Evolutionary conservation across 2,329 filamentous ascomycete genomes (phyloP).

Genomic region (Hypocreales sp.): DNA sequence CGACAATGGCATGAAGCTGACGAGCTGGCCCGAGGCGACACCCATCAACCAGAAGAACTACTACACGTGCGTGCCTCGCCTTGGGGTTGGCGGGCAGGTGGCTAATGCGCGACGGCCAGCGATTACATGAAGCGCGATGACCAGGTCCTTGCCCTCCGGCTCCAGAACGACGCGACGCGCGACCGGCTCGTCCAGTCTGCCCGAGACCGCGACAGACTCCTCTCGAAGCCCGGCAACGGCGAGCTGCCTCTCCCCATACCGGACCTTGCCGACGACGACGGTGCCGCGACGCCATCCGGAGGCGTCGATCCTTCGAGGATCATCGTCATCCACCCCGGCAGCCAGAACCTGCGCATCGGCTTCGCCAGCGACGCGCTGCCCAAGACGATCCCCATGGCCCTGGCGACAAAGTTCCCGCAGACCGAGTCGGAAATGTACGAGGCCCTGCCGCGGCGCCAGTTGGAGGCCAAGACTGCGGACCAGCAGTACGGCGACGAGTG

Average conservation of each 20-base stretch:
- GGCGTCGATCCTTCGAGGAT: slow-evolving; percentile 70
- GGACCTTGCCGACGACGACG: slow-evolving; percentile 43
- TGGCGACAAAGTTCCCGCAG: slow-evolving; percentile 62
- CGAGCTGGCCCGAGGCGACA: slow-evolving; percentile 80
- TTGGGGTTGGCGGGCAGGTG: background rate
- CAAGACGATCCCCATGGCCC: slow-evolving; percentile 84
- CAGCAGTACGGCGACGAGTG: slow-evolving; percentile 79
- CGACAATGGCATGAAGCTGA: slow-evolving; percentile 95
- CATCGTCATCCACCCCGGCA: slow-evolving; percentile 89
- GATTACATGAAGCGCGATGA: slow-evolving; percentile 98
- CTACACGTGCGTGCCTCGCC: slow-evolving; percentile 56
- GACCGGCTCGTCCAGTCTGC: slow-evolving; percentile 74
- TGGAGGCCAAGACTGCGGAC: slow-evolving; percentile 47
- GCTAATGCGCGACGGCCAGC: slow-evolving; percentile 25
- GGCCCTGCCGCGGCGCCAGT: slow-evolving; percentile 58
- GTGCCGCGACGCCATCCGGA: slow-evolving; percentile 37
- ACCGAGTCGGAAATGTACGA: slow-evolving; percentile 76
- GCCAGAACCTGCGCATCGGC: slow-evolving; percentile 87
- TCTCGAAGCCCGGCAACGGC: slow-evolving; percentile 58
- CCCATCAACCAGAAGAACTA: slow-evolving; percentile 99
- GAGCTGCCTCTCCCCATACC: slow-evolving; percentile 46
- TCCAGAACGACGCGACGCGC: slow-evolving; percentile 75
- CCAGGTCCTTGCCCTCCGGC: slow-evolving; percentile 76
- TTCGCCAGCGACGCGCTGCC: slow-evolving; percentile 92
- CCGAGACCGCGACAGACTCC: slow-evolving; percentile 72